phyloP scores from a whole-genome alignment of 163 green algal genomes.

The Scenedesmus sp. region DNA sequence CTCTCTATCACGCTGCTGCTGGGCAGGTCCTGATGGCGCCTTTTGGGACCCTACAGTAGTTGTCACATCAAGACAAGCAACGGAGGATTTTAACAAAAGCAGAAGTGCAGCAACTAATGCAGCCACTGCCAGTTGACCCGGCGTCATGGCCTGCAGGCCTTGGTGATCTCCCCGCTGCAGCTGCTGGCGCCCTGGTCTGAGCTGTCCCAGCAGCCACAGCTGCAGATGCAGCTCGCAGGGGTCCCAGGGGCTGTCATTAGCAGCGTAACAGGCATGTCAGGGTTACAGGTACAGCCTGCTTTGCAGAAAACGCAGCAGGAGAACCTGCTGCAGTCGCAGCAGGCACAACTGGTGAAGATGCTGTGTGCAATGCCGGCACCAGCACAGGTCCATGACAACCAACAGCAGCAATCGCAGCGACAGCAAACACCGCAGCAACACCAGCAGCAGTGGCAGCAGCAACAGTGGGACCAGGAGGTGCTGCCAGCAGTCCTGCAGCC shows the following conservation, averaged over 20 bases:
- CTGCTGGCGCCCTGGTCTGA: not conserved
- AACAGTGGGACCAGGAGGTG: not conserved
- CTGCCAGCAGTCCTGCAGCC: too few relatives aligned
- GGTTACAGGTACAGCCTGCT: not conserved
- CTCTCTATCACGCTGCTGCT: not conserved
- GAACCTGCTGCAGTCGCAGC: not conserved
- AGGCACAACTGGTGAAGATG: not conserved
- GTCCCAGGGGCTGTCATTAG: not conserved
- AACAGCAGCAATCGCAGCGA: not conserved
- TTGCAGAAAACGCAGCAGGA: not conserved
- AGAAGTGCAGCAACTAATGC: not conserved
- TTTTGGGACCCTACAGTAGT: not conserved
- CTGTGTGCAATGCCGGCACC: not conserved
- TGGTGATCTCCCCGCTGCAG: not conserved
- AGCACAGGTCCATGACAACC: not conserved
- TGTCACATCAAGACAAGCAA: not conserved
- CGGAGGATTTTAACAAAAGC: not conserved
- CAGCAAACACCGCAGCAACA: conserved; percentile 28
- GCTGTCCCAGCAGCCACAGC: not conserved
- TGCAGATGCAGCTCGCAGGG: not conserved
- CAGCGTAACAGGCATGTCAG: not conserved
- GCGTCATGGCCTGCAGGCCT: not conserved
- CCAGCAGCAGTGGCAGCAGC: not conserved
- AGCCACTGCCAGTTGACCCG: not conserved
- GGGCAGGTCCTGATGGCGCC: not conserved